These are phyloP conservation scores for Marasmius fiardii DNA, from an alignment of 1,284 basidiomycete species.

Conservation along the genomic window DNA sequence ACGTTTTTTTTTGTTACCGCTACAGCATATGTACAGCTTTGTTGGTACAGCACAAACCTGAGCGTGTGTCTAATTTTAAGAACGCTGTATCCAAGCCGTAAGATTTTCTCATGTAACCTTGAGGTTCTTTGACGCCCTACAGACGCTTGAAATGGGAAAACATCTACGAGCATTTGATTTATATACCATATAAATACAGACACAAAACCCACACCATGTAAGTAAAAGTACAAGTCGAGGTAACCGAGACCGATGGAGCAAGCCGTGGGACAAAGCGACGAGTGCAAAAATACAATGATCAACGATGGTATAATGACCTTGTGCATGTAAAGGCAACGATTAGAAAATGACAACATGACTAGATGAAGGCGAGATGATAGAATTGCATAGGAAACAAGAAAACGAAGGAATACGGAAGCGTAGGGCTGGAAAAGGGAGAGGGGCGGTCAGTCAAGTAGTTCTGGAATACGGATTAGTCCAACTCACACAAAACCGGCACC, in stretches of 20 bases:
- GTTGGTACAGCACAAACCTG: too few relatives aligned
- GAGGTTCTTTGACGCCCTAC: too few relatives aligned
- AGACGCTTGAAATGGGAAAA: too few relatives aligned
- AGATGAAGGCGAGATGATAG: conserved; percentile 1
- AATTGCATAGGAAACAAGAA: background rate
- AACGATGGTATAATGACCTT: conserved; percentile 25
- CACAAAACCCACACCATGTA: conserved; percentile 20
- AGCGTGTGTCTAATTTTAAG: too few relatives aligned
- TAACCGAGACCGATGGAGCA: conserved; percentile 28
- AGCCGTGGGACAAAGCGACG: conserved; percentile 36
- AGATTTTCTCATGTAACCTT: too few relatives aligned
- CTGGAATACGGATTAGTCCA: too few relatives aligned
- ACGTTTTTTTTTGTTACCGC: too few relatives aligned
- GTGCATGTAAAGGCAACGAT: conserved; percentile 11
- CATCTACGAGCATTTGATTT: background rate
- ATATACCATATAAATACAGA: conserved; percentile 14
- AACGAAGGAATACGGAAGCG: background rate
- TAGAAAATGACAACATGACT: background rate
- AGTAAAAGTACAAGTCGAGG: conserved; percentile 41
- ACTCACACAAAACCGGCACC: conserved; percentile 14
- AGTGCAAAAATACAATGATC: conserved; percentile 28
- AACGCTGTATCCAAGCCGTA: too few relatives aligned
- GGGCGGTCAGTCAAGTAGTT: too few relatives aligned
- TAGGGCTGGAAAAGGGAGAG: too few relatives aligned
- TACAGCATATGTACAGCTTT: too few relatives aligned